These are phyloP conservation scores for Ogataea nitratoaversa DNA, from an alignment of 805 yeast genomes.

Conservation along the genomic window DNA sequence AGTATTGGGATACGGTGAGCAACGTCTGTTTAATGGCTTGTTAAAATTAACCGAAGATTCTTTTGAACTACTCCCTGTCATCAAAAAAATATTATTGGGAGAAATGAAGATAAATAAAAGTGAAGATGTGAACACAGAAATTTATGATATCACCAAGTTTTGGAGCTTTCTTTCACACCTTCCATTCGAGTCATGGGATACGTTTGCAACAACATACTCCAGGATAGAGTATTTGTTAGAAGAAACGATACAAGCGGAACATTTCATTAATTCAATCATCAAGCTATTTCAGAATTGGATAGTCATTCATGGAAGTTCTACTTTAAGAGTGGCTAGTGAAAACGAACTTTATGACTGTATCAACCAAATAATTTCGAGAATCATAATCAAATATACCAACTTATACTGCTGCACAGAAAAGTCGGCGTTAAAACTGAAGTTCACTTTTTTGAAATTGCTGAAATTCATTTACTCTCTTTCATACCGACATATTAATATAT, in stretches of 20 bases:
- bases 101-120: constrained; percentile 4
- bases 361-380: constrained; percentile 11
- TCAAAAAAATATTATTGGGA: constrained; percentile 6
- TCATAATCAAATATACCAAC: constrained; percentile 5
- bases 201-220: constrained; percentile 7
- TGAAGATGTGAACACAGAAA: background rate
- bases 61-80: constrained; percentile 2
- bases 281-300: constrained; percentile 15
- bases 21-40: constrained; percentile 13
- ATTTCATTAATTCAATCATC: constrained; percentile 5
- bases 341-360: constrained; percentile 13
- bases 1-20: constrained; percentile 4
- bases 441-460: constrained; percentile 12
- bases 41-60: constrained; percentile 9
- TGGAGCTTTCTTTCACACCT: constrained; percentile 18
- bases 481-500: constrained; percentile 13
- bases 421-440: constrained; percentile 2
- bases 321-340: background rate
- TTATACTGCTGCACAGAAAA: constrained; percentile 9
- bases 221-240: constrained; percentile 5
- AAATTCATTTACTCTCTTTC: constrained; percentile 20
- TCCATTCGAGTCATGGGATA: constrained; percentile 10
- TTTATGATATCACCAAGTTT: constrained; percentile 6
- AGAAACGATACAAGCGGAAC: background rate
- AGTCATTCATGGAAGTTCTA: background rate